Evolutionary conservation across 2,329 filamentous ascomycete genomes (phyloP).

Genomic region (Fonsecaea monophora): DNA sequence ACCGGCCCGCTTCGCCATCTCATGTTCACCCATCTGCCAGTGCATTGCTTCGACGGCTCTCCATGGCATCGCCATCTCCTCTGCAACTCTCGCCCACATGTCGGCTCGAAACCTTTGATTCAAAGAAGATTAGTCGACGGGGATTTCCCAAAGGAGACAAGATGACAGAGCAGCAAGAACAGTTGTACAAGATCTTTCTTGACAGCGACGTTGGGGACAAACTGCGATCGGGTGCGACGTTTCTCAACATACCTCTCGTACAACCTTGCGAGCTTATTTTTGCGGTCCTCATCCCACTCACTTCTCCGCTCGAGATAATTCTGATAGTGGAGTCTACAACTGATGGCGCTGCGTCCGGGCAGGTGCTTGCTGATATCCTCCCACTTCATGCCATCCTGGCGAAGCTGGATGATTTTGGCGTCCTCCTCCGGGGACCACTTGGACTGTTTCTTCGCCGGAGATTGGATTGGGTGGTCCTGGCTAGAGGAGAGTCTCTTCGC

Average conservation of each 20-base stretch:
- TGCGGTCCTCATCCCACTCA: constrained; percentile 97
- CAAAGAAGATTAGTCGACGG: constrained; percentile 16
- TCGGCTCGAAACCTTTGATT: constrained; percentile 84
- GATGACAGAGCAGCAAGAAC: constrained; percentile 4
- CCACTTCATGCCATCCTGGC: constrained; percentile 95
- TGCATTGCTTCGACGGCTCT: constrained; percentile 96
- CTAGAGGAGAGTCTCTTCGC: constrained; percentile 49
- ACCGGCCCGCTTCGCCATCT: constrained; percentile 92
- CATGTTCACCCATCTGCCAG: constrained; percentile 91
- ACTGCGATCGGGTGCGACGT: constrained; percentile 36
- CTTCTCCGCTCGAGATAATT: constrained; percentile 93
- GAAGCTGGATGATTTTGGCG: constrained; percentile 87
- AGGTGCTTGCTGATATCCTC: constrained; percentile 94
- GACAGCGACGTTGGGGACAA: not conserved
- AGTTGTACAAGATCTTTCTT: constrained; percentile 18
- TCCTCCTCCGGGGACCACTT: constrained; percentile 97
- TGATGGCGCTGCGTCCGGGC: constrained; percentile 89
- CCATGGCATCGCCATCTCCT: constrained; percentile 95
- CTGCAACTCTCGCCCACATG: constrained; percentile 96
- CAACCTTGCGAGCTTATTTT: constrained; percentile 91
- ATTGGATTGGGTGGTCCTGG: constrained; percentile 55
- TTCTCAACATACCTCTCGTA: constrained; percentile 80
- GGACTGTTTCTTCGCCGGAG: constrained; percentile 89
- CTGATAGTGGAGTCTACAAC: constrained; percentile 92
- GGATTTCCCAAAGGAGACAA: constrained; percentile 10